Evolutionary conservation across 306 rosid genomes (phyloP), one percentile per base, ranked within the genome.

Genomic region (peach (Prunus persica)): DNA sequence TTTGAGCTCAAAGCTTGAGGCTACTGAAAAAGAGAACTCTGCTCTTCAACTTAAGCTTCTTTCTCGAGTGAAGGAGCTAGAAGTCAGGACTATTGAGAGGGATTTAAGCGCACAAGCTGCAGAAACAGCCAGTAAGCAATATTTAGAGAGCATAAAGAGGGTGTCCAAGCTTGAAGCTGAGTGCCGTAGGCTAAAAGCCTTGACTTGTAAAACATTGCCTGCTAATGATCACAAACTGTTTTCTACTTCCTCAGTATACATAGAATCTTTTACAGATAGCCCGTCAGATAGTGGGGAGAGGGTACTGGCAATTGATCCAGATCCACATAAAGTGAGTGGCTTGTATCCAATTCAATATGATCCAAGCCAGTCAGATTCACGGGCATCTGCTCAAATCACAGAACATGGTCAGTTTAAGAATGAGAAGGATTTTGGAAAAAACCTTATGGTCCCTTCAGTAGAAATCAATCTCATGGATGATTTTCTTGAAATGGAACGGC

Each of bases 391-490:
- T 81, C 79, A 55, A 55, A 70, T 84, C 34, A 60, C 72, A 19
- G 82, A 86, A 82, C 65, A 45, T 75, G 87, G 71, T 79, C 88
- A 78, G 11, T 76, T 72, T 54, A 83, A 80, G 79, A 86, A 80
- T 11, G 79, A 72, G 52, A 88, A 79, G 79, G 50, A 69, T 49
- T 30, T 28, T 25, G 82, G 77, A 54, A 82, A 80, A 73, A 78
- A 56, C 63, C 69, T 19, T 52, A 78, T 63, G 75, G 89, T 56
- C 55, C 84, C 91, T 80, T 83, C 91, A 16, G 76, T 58, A 11
- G 93, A 87, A 73, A 90, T 92, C 86, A 78, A 84, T 82, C 90
- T 90, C 90, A 90, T 92, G 97, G 97, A 92, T 75, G 97, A 92
- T 80, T 92, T 92, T 81, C 92, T 90, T 67, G 97, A 92, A 85